Conservation (phyloP, 2,329 filamentous ascomycete species). For the Beauveria australis region DNA sequence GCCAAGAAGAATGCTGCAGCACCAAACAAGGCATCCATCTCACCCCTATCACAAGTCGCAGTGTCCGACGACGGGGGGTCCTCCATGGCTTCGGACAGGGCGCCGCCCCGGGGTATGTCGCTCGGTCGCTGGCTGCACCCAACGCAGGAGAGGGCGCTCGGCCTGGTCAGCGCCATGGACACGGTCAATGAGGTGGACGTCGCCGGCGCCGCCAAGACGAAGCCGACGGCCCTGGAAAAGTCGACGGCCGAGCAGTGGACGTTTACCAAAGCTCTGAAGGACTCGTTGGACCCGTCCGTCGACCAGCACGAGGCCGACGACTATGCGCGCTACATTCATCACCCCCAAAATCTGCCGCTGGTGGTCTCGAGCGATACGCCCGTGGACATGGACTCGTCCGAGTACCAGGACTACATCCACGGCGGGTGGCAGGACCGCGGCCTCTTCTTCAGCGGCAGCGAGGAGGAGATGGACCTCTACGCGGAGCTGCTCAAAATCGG, state of each 20-base stretch:
- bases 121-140: conserved; percentile 57
- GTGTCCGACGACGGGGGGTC: conserved; percentile 32
- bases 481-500: conserved; percentile 66
- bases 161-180: conserved; percentile 11
- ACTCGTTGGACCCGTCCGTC: conserved; percentile 80
- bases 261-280: conserved; percentile 74
- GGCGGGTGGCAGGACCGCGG: conserved; percentile 56
- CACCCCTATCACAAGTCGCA: conserved; percentile 17
- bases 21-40: conserved; percentile 37
- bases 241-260: conserved; percentile 80
- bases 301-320: conserved; percentile 70
- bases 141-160: conserved; percentile 26
- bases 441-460: conserved; percentile 42
- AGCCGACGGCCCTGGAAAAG: conserved; percentile 61
- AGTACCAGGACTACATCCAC: conserved; percentile 75
- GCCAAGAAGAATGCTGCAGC: conserved; percentile 65
- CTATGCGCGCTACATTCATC: conserved; percentile 80
- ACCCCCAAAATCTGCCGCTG: conserved; percentile 81
- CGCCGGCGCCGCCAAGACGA: conserved; percentile 31
- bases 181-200: conserved; percentile 15
- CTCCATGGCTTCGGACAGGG: conserved; percentile 31
- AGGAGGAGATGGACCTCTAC: conserved; percentile 50
- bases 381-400: conserved; percentile 48
- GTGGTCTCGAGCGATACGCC: conserved; percentile 64
- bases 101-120: conserved; percentile 39